Base-by-base conservation (phyloP, 2,329 filamentous ascomycete species). In the Hypoxylon sp. region DNA sequence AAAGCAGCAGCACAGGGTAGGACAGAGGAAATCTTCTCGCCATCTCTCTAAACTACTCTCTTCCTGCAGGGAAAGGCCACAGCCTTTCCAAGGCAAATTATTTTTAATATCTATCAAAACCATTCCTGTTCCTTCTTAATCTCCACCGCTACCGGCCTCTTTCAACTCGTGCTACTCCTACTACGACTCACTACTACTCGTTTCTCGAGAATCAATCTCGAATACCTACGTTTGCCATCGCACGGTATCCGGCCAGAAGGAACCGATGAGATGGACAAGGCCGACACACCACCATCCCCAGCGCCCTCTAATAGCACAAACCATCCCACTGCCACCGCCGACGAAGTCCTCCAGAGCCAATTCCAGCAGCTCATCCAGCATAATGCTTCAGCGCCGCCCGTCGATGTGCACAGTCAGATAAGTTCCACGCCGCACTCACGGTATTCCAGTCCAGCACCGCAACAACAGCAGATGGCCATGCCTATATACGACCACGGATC, bases 341-440 rank as follows among this genome's bases (percentile, higher is more conserved):
- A 71, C 61, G 79, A 81, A 46, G 67, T 75, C 27, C 76, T 81
- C 25, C 78, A 81, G n/a, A 76, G 78, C 61, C 78, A 79, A 39
- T 78, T 83, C 62, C 78, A 81, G 50, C 79, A 83, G 21, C 69
- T 84, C 27, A 74, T 81, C 52, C 79, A 82, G 61, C 81, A 84
- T 68, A 84, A 84, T 72, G 73, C 77, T 41, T 73, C 76, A 25
- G 67, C 68, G 6, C 67, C 77, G 6, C 57, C 68, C 14, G 48
- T 71, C 43, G 67, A 74, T 46, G 65, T 75, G 62, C 72, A 77
- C 12, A 71, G 68, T 52, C 76, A 76, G n/a, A 74, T 73, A 61
- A 72, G 72, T 43, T 79, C 79, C n/a, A 78, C 78, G 25, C 73
- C 79, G 9, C 73, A 71, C 3, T 81, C 78, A 14, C 75, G 78